Percentiles rank a stretch among this genome's conserved stretches.
These are phyloP conservation scores for Sporothrix euskadiensis DNA, from an alignment of 2,329 filamentous ascomycete genomes.

Conservation along the genomic window DNA sequence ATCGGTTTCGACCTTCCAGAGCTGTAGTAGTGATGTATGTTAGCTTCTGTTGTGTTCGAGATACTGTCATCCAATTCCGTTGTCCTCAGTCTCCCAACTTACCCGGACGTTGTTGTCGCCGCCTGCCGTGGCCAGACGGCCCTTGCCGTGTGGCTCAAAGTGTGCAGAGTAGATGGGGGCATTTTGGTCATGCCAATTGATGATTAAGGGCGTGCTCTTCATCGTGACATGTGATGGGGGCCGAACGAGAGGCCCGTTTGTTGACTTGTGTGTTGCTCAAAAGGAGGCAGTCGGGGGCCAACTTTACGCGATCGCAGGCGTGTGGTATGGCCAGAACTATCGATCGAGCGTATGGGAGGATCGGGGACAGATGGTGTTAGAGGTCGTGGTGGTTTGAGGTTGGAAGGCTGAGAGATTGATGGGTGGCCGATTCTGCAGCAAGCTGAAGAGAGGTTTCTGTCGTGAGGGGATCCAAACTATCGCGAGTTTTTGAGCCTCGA, in stretches of 20 bases:
- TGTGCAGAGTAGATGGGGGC: slow-evolving; percentile 96
- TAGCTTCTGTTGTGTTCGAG: background rate
- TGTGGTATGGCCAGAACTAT: background rate
- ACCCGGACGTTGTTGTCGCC: slow-evolving; percentile 96
- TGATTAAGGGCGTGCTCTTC: slow-evolving; percentile 95
- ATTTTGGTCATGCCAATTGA: slow-evolving; percentile 98
- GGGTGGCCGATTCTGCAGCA: slow-evolving; percentile 3
- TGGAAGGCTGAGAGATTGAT: background rate
- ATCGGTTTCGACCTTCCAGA: slow-evolving; percentile 86
- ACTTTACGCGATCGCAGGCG: background rate
- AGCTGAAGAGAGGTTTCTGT: background rate
- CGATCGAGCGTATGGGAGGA: background rate
- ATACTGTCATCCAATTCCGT: background rate
- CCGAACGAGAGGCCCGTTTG: background rate
- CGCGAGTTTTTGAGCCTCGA: background rate
- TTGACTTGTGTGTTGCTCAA: background rate
- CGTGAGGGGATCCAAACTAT: slow-evolving; percentile 1
- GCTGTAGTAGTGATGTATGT: slow-evolving; percentile 47
- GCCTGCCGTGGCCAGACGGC: slow-evolving; percentile 86
- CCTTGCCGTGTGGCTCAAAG: slow-evolving; percentile 90
- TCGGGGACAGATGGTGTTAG: background rate
- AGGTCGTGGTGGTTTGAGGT: background rate
- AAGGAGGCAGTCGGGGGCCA: background rate
- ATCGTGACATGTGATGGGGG: slow-evolving; percentile 55
- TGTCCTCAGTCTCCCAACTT: slow-evolving; percentile 42